Evolutionary conservation across 441 rosid species (phyloP), one percentile per base, ranked within the genome.

Genomic region (Arabidopsis hybrid): DNA sequence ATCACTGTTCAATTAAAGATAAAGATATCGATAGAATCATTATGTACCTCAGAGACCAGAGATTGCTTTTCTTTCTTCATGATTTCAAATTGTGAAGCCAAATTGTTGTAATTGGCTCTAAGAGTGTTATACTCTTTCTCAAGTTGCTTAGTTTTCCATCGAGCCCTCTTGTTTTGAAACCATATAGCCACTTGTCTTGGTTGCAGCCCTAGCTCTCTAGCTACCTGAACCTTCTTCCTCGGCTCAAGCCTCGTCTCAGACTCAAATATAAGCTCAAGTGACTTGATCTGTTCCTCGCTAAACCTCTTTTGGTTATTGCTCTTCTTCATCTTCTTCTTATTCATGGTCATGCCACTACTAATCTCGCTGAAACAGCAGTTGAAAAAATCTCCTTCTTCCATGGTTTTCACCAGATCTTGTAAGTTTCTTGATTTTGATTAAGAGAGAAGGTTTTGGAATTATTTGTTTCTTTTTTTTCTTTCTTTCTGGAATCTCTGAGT

Each of bases 161-260:
- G 84, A 32, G 97, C 95, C 81, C 97, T 83, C 77, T 81, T 87
- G 83, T 91, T 91, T 69, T 89, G 95, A 74, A 91, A 89, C 95
- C 95, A 91, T 69, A 91, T 88, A 71, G 97, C 91, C 36, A 91
- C 87, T 78, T 91, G 93, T 47, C 93, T 85, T 26, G 97, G 95
- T 76, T 89, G 88, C 50, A 91, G 75, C 74, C 87, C 91, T 4
- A 91, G 84, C 69, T 91, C 95, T 60, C 79, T 69, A 2, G 97
- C 95, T 10, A 88, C 34, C 65, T 84, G 83, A 73, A 83, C 55
- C 81, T 91, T 91, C 90, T 80, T 85, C 77, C 82, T 81, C 0
- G 97, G 89, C 50, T 88, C 93, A 0, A 90, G 90, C 80, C 82
- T 91, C 0, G 93, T 75, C 73, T 91, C 93, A 4, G 89, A 83